Evolutionary conservation across 768 basidiomycete species (phyloP), one percentile per base, ranked within the genome.

Genomic region (Hericium rajendrae): DNA sequence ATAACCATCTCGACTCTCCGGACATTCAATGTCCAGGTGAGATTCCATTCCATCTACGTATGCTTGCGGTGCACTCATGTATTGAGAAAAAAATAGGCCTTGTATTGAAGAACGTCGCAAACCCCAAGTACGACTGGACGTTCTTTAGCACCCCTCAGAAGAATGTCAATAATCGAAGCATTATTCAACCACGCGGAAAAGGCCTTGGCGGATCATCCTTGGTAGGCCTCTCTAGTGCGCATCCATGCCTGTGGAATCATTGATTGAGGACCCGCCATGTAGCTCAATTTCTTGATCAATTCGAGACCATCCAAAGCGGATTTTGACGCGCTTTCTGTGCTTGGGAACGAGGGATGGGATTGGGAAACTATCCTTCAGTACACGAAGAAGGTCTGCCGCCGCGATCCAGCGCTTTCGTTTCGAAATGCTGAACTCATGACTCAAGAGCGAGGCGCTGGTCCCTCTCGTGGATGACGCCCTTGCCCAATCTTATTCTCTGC

Each of bases 301-400:
- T 43, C 53, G 9, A 38, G 59, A 6, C 51, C 55, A 2, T 56
- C 58, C n/a, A 60, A 59, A 13, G 39, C 13, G 12, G 61, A 62
- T 22, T 22, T 60, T 22, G 57, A 64, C 37, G 61, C 56, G 4
- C 16, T 60, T 12, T 68, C 67, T 32, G 55, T 53, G 10, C 55
- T 69, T 0, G 69, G 68, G 3, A 67, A 66, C 20, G 54, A 61
- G 6, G 66, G 67, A 0, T 70, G 69, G 68, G 64, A 65, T 55
- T 69, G 66, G 68, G 57, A 59, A 3, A 54, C 52, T 28, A 51
- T 63, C 13, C 49, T 63, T 3, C 59, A 65, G 20, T 69, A 70
- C 41, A 48, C 59, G 39, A 68, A 63, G 55, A 65, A 62, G 55
- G 62, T 62, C 3, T 5, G 62, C 56, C 8, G 32, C 4, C 32